Evolutionary conservation across 331 rosid species (phyloP), one percentile per base, ranked within the genome.

Genomic region (Spiraea crenata): DNA sequence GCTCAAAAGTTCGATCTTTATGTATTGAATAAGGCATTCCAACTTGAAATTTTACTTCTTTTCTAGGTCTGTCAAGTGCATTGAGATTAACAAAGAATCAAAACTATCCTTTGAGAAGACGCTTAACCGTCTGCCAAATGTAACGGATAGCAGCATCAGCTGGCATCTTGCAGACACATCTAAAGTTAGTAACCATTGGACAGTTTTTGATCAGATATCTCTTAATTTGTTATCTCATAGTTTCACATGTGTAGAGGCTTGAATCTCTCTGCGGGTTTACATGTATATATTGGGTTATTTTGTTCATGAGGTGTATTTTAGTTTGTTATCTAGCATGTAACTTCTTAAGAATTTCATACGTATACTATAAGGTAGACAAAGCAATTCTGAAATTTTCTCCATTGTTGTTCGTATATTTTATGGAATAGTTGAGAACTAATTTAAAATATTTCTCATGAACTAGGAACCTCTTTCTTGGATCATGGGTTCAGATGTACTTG

Each of bases 111-210:
- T 93, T 75, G 97, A 89, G 87, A 93, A 93, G 92, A 89, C 97
- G 17, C 68, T 86, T 58, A 86, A 83, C 61, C 96, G 97, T 49
- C 86, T 91, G 63, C 89, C 96, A 51, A 77, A 88, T 57, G 59
- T 78, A 1, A 51, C 80, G 41, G 88, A 84, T 52, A 62, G 99
- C 85, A 93, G 85, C 79, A 89, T 93, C 81, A 82, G 86, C 76
- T 93, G 99, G 99, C 92, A 93, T 77, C 87, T 84, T 62, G 99
- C 99, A 63, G 96, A 93, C 66, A 87, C 95, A 74, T 87, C 99
- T 34, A 91, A 75, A 79, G 99, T 89, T 78, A 63, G 81, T 76
- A 63, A 49, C 48, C 46, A 12, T 12, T 59, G 41, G 46, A 67
- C 65, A 77, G 47, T 70, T 75, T 76, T 68, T 54, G 40, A n/a